A percentile compares a stretch with the other conserved stretches of the same genome.
Conservation (phyloP, 2,329 filamentous ascomycete genomes). For the Alternaria rosae region DNA sequence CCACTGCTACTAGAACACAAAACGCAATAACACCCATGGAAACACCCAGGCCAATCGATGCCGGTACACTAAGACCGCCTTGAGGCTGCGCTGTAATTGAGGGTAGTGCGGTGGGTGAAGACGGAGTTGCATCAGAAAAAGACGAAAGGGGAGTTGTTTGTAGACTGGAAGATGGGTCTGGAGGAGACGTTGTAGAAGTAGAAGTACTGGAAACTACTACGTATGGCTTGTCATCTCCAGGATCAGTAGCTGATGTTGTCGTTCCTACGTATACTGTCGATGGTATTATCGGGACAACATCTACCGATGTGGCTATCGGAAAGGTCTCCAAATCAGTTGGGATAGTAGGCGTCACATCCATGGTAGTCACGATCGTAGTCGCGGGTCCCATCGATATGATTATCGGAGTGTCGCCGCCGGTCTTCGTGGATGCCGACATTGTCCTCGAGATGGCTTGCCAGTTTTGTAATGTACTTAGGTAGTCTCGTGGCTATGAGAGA, state of each 20-base stretch:
- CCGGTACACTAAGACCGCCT: background rate
- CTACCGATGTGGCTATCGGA: background rate
- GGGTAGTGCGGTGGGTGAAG: background rate
- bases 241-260: background rate
- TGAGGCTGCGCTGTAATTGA: background rate
- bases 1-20: background rate
- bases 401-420: background rate
- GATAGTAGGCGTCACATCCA: background rate
- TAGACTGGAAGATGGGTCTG: background rate
- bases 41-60: background rate
- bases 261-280: background rate
- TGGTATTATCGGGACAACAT: background rate
- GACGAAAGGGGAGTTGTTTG: background rate
- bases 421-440: background rate
- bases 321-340: background rate
- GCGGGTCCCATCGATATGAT: constrained; percentile 6
- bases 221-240: background rate
- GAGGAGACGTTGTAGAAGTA: background rate
- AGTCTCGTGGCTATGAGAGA: background rate
- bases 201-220: background rate
- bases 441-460: background rate
- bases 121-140: background rate
- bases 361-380: background rate
- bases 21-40: background rate
- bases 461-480: background rate